Conservation (phyloP, 1,284 basidiomycete species). For the Moniliella sp. region DNA sequence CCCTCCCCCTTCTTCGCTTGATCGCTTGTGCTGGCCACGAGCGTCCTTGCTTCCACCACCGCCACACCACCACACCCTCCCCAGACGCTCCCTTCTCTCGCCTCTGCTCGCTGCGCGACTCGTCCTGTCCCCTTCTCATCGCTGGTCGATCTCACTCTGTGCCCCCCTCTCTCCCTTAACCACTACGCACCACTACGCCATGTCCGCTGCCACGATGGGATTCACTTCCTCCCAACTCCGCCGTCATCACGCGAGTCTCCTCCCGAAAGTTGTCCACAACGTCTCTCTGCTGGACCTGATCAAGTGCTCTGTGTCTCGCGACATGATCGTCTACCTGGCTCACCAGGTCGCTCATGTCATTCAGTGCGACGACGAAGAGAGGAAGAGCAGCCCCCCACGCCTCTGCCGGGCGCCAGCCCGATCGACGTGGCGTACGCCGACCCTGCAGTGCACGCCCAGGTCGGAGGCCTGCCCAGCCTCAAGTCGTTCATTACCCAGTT, state of each 20-base stretch:
- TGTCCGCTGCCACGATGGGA: too few species aligned
- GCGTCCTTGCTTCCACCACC: too few species aligned
- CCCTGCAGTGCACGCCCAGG: slow-evolving; percentile 34
- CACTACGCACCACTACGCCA: too few species aligned
- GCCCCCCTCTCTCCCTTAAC: too few species aligned
- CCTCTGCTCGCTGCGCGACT: too few species aligned
- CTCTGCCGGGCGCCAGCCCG: slow-evolving; percentile 14
- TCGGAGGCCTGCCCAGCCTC: slow-evolving; percentile 45
- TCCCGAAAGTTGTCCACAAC: slow-evolving; percentile 28
- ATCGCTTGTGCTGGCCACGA: too few species aligned
- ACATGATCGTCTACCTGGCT: slow-evolving; percentile 31
- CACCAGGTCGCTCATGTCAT: slow-evolving; percentile 31
- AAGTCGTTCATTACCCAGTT: slow-evolving; percentile 71
- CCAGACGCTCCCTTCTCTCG: too few species aligned
- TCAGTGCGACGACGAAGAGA: slow-evolving; percentile 21
- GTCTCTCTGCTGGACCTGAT: slow-evolving; percentile 27
- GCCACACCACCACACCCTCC: too few species aligned
- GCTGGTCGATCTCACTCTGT: too few species aligned
- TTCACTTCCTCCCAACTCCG: too few species aligned
- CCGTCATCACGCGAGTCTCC: slow-evolving; percentile 25
- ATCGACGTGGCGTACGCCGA: slow-evolving; percentile 15
- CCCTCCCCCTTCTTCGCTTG: too few species aligned
- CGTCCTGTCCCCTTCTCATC: too few species aligned
- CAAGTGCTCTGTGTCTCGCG: slow-evolving; percentile 26
- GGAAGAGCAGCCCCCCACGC: slow-evolving; percentile 14